Evolutionary conservation across 192 early-diverging fungal genomes (phyloP).

Genomic region (Umbelopsis sp.): DNA sequence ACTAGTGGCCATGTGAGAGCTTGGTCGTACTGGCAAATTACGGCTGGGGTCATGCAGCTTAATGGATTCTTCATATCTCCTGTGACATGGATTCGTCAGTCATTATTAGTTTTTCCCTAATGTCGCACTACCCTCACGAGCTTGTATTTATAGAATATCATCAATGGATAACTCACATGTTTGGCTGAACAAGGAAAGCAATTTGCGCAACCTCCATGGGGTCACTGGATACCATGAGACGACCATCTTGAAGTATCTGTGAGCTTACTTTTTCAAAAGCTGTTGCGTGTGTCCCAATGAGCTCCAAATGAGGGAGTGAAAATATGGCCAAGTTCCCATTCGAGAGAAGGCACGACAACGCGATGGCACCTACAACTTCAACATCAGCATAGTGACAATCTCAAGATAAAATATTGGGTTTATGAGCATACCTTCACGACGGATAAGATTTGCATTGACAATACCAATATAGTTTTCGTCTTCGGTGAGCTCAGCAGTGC

Average conservation of each 20-base stretch:
- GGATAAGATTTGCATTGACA: conserved; percentile 10
- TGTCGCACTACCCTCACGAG: too few relatives aligned
- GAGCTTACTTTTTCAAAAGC: background rate
- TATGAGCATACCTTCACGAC: conserved; percentile 8
- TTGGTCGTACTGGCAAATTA: conserved; percentile 23
- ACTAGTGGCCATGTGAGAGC: background rate
- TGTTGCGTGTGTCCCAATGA: background rate
- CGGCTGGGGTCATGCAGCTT: conserved; percentile 28
- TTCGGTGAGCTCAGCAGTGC: background rate
- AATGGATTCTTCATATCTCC: conserved; percentile 29
- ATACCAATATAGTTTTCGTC: background rate
- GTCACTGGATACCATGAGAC: conserved; percentile 31
- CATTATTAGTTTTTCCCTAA: too few relatives aligned
- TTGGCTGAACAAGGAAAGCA: conserved; percentile 17
- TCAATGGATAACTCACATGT: conserved; percentile 26
- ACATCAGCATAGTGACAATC: background rate
- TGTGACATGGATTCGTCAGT: conserved; percentile 6
- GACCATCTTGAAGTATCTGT: conserved; percentile 29
- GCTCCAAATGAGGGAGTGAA: conserved; percentile 28
- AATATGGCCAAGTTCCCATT: conserved; percentile 24
- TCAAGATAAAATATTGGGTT: background rate
- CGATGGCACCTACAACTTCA: background rate
- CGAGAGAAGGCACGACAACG: conserved; percentile 14
- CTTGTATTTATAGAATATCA: background rate
- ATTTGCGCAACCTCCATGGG: conserved; percentile 31